Base-by-base conservation (phyloP, 2,329 filamentous ascomycete species). In the Epichloe coenophiala region DNA sequence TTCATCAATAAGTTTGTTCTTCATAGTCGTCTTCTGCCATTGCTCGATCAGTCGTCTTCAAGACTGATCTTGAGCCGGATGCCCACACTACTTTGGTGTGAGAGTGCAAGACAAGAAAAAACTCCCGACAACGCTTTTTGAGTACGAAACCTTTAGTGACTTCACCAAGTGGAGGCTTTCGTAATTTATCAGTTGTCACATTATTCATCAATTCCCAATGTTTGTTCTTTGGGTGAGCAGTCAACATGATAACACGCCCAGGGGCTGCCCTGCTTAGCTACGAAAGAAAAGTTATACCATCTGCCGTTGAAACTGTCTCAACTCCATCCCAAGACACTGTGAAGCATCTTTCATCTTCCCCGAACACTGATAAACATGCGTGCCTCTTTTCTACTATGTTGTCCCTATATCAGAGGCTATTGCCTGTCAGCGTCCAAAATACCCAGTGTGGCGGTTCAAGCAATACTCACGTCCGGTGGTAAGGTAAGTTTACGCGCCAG, bases 151-250 rank as follows among this genome's bases (percentile, higher is more conserved):
- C 72, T 73, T 69, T 68, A 59, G 62, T 63, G 60, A 54, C 55
- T 62, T 62, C 62, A 64, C 64, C 53, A 60, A 58, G 65, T 73
- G 71, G 67, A 65, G 70, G 65, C 59, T 67, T 69, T 71, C 69
- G 75, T 76, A 78, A 78, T 78, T 77, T 76, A 73, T 75, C 72
- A 67, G 71, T 75, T 77, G 74, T 67, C 61, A 78, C 72, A 77
- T 67, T 41, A 44, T 44, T 21, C 31, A n/a, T 31, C 23, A 8
- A n/a, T 31, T 21, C 21, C 21, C 15, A 11, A 4, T 44, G 11
- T 31, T 33, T n/a, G 3, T 19, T 38, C 8, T 27, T 39, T 11
- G 17, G 3, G 9, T 13, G 31, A 11, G 33, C 40, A 19, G 33
- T 21, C 33, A 31, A n/a, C 19, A 47, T 12, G 23, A 40, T 9